Conservation (phyloP, 2,329 filamentous ascomycete genomes). For the Xylaria hypoxylon region DNA sequence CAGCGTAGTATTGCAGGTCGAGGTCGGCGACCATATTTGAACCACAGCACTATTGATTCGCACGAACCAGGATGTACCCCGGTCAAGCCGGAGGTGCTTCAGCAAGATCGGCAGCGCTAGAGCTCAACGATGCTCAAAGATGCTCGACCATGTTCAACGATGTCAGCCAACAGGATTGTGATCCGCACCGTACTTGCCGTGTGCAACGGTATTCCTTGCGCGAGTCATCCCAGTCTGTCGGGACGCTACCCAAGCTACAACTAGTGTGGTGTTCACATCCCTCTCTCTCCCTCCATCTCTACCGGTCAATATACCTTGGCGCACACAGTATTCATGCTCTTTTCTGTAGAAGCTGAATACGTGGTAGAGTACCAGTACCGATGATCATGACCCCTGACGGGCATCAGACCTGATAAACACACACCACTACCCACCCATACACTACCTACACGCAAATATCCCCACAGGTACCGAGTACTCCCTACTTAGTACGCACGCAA, state of each 20-base stretch:
- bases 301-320: neutral
- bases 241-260: constrained; percentile 30
- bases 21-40: constrained; percentile 40
- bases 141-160: constrained; percentile 33
- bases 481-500: constrained; percentile 1
- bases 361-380: constrained; percentile 16
- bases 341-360: neutral
- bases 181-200: constrained; percentile 41
- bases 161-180: constrained; percentile 41
- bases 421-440: constrained; percentile 18
- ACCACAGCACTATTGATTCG: constrained; percentile 39
- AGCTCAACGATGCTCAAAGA: constrained; percentile 20
- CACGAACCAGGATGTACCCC: constrained; percentile 30
- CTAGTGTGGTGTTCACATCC: neutral
- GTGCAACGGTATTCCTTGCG: constrained; percentile 42
- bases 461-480: neutral
- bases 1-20: constrained; percentile 36
- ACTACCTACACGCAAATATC: neutral
- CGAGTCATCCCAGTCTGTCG: constrained; percentile 46
- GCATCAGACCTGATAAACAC: constrained; percentile 11
- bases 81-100: constrained; percentile 16
- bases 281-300: neutral
- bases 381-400: constrained; percentile 1
- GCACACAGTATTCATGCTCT: constrained; percentile 10
- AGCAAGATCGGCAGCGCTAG: constrained; percentile 38